Evolutionary conservation across 164 flowering plant species (phyloP), one percentile per base, ranked within the genome.

Genomic region (Piper betle): DNA sequence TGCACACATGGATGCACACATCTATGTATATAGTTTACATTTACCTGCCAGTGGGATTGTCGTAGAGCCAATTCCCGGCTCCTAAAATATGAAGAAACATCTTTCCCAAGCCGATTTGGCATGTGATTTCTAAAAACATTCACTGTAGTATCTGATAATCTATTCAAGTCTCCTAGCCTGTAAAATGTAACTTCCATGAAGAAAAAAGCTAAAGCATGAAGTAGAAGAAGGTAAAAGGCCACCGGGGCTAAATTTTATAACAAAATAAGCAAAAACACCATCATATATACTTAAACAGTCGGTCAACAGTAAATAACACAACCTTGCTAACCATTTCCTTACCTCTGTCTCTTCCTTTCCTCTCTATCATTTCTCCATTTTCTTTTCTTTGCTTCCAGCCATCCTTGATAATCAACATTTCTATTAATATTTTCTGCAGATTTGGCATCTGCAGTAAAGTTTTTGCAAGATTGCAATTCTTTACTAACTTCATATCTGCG

Each of bases 21-120:
- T 25, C 33, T 25, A 25, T 2, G 33, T 2, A 25, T 25, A 25
- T 25, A 50, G 50, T 39, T 4, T 57, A 25, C 37, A 38, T 68
- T 72, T 66, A 86, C 99, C 99, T 94, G 95, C 99, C 99, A 94
- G 68, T 91, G 78, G 66, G 78, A 68, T 42, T 71, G 79, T 20
- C 83, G 68, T 56, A 94, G 79, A 39, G 85, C 71, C 54, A 72
- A 71, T 57, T 94, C 96, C 58, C 75, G 86, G 70, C 78, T 82
- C 72, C 72, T 79, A 69, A 94, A 91, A 68, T 80, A 88, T 58
- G 97, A 82, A 80, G 66, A 70, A 59, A 94, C 93, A 52, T 88
- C 85, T 73, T 69, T 70, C 73, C 69, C 72, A 9, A 79, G 79
- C 64, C 62, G 70, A 71, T 64, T 69, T 58, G 61, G 75, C 53